Evolutionary conservation across 108 stramenopile genomes (phyloP), one percentile per base, ranked within the genome.

Genomic region (Skeletonema tropicum): DNA sequence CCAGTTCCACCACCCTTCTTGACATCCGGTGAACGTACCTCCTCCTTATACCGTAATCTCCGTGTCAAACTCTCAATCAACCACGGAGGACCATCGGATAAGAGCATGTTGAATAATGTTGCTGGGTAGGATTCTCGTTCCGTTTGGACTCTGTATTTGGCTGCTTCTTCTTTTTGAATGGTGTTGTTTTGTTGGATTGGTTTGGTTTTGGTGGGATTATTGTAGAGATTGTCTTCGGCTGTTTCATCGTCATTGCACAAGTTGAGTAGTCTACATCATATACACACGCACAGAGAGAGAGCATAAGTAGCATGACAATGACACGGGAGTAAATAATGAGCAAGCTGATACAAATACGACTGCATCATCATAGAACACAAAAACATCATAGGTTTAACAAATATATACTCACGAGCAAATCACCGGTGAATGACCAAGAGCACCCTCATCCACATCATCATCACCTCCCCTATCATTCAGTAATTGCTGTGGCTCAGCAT

Each of bases 71-170:
- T 63, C 23, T 74, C 73, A 19, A 79, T 52, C 30, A 81, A 68
- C 75, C 79, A 85, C 14, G 33, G 89, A 42, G 85, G 83, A 46
- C 88, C 89, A 17, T 74, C 42, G 4, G 92, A 68, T 19, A 91
- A 68, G 5, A 49, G 19, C 48, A 49, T 49, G 55, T 96, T 96
- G 38, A 92, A 90, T 17, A 96, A 73, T 38, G 95, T 96, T 5
- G 95, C 92, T 19, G 93, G 95, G 70, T 96, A 96, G 2, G 92
- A 92, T 58, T 96, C 91, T 25, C 74, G 76, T 73, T 95, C 94
- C 19, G 92, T 95, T 57, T 69, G 78, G 8, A 95, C 66, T 66
- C 94, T 82, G 77, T 95, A 87, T 14, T 57, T 58, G 9, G 94
- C 89, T 30, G 89, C 87, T 19, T 85, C 83, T 60, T 60, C 62